A percentile compares a stretch with the other conserved stretches of the same genome.
phyloP scores from a whole-genome alignment of 441 rosid genomes.

The Gossypium davidsonii region DNA sequence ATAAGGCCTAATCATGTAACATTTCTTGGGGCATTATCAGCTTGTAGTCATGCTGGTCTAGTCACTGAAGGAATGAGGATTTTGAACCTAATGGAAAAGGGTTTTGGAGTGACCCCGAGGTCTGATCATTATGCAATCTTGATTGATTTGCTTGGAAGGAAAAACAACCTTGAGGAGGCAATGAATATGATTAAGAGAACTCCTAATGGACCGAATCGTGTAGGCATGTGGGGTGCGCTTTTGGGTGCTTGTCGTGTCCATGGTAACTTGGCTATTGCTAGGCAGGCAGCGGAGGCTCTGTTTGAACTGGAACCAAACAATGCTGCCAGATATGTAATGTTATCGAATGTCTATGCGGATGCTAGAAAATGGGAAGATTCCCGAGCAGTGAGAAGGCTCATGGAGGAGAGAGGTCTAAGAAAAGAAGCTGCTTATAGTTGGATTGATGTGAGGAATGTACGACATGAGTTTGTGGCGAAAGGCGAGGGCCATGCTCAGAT shows the following conservation, averaged over 20 bases:
- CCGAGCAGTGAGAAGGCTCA: slow-evolving; percentile 29
- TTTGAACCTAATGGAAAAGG: slow-evolving; percentile 32
- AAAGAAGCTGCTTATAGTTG: slow-evolving; percentile 41
- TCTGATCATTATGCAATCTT: slow-evolving; percentile 42
- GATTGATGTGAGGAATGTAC: slow-evolving; percentile 38
- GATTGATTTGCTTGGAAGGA: slow-evolving; percentile 50
- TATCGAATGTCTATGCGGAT: slow-evolving; percentile 42
- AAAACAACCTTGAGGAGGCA: slow-evolving; percentile 41
- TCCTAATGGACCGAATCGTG: slow-evolving; percentile 27
- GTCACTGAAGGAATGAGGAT: slow-evolving; percentile 33
- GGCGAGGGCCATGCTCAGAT: slow-evolving; percentile 24
- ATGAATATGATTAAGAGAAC: slow-evolving; percentile 28
- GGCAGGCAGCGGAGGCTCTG: slow-evolving; percentile 35
- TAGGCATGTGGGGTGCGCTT: slow-evolving; percentile 48
- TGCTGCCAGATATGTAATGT: slow-evolving; percentile 48
- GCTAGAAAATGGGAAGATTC: slow-evolving; percentile 44
- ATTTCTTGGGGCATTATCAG: slow-evolving; percentile 34
- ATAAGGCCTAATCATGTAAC: slow-evolving; percentile 36
- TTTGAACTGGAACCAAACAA: slow-evolving; percentile 40
- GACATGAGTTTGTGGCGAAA: slow-evolving; percentile 31
- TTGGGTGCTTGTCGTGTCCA: slow-evolving; percentile 41
- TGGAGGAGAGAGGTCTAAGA: slow-evolving; percentile 33
- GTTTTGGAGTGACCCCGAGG: slow-evolving; percentile 24
- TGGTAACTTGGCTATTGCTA: slow-evolving; percentile 33
- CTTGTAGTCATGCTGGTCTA: slow-evolving; percentile 46